A percentile compares a stretch with the other conserved stretches of the same genome.
Evolutionary conservation across 352 stramenopile species (phyloP).

Genomic region (Pythium brachiatum): DNA sequence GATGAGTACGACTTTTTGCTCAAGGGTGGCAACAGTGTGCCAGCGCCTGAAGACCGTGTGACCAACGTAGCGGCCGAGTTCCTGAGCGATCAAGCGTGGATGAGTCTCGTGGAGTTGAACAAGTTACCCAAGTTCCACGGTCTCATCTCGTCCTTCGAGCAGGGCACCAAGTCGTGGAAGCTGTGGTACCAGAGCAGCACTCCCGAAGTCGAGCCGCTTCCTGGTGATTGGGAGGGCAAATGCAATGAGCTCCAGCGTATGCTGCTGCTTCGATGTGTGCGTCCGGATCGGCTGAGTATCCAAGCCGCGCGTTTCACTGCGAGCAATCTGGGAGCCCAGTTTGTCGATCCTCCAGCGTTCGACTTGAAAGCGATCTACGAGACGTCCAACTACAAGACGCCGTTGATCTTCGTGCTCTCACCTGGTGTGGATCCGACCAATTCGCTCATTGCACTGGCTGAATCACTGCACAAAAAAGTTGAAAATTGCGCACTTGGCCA

Average conservation of each 20-base stretch:
- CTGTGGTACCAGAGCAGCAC: slow-evolving; percentile 80
- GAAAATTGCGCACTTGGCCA: slow-evolving; percentile 93
- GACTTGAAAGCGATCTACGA: slow-evolving; percentile 91
- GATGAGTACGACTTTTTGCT: slow-evolving; percentile 96
- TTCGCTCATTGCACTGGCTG: slow-evolving; percentile 86
- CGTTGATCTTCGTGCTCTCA: slow-evolving; percentile 95
- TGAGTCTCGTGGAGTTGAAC: slow-evolving; percentile 91
- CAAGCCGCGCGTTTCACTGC: slow-evolving; percentile 90
- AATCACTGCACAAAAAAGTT: slow-evolving; percentile 79
- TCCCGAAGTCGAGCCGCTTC: slow-evolving; percentile 90
- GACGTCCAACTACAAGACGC: slow-evolving; percentile 84
- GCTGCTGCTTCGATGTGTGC: slow-evolving; percentile 91
- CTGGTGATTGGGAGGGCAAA: slow-evolving; percentile 92
- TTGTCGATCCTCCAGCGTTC: slow-evolving; percentile 93
- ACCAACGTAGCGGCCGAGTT: slow-evolving; percentile 88
- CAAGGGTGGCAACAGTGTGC: slow-evolving; percentile 79
- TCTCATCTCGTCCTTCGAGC: slow-evolving; percentile 90
- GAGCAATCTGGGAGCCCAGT: slow-evolving; percentile 89
- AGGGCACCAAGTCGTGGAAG: slow-evolving; percentile 78
- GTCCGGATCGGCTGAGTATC: slow-evolving; percentile 90
- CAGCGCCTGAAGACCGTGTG: slow-evolving; percentile 56
- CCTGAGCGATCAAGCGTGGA: slow-evolving; percentile 82
- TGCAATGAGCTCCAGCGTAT: slow-evolving; percentile 93
- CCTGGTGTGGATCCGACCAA: slow-evolving; percentile 94
- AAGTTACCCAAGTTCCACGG: slow-evolving; percentile 88